phyloP scores from a whole-genome alignment of 2,329 filamentous ascomycete species.

The Diplodia mutila region DNA sequence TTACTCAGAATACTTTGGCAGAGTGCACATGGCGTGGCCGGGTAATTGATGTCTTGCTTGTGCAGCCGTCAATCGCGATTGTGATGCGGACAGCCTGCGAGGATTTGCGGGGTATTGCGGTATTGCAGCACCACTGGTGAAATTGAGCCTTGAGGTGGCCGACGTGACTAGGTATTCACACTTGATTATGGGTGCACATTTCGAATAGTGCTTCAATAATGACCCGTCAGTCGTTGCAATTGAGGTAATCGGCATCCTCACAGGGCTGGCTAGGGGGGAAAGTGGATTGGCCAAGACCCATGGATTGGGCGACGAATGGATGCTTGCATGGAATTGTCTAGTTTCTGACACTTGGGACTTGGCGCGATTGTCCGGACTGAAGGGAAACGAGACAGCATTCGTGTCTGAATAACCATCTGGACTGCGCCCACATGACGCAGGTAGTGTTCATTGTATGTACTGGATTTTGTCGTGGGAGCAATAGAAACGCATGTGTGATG shows the following conservation, averaged over 20 bases:
- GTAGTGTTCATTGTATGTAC: too few species aligned
- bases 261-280: too few species aligned
- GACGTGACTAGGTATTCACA: too few species aligned
- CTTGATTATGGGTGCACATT: too few species aligned
- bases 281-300: neutral
- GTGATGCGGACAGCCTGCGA: neutral
- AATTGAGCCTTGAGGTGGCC: too few species aligned
- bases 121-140: neutral
- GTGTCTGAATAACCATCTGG: neutral
- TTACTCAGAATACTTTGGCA: neutral
- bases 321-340: neutral
- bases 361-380: neutral
- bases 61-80: neutral
- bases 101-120: neutral
- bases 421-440: neutral
- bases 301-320: neutral
- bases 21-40: neutral
- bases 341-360: neutral
- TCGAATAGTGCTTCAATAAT: too few species aligned
- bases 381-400: neutral
- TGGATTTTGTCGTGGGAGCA: neutral
- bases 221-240: too few species aligned
- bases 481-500: neutral
- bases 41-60: neutral
- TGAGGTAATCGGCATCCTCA: too few species aligned